Evolutionary conservation across 768 basidiomycete genomes (phyloP).

Genomic region (Cyclocybe aegerita): DNA sequence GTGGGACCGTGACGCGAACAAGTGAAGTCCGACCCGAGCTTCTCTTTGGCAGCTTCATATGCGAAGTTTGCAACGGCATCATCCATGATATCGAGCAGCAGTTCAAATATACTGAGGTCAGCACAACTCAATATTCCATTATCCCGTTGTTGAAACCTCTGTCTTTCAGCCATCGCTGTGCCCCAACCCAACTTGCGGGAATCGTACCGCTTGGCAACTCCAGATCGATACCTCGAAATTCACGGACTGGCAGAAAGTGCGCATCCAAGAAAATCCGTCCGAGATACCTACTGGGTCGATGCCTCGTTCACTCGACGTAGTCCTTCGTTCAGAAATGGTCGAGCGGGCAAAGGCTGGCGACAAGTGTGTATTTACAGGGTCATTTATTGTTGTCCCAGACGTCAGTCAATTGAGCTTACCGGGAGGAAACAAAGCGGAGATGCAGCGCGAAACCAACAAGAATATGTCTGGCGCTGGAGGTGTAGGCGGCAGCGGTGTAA

Average conservation of each 20-base stretch:
- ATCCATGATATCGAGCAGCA: slow-evolving; percentile 97
- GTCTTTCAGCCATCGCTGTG: slow-evolving; percentile 78
- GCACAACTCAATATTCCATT: slow-evolving; percentile 8
- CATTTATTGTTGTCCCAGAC: slow-evolving; percentile 98
- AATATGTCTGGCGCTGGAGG: slow-evolving; percentile 60
- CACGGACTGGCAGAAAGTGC: slow-evolving; percentile 98
- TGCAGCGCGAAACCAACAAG: slow-evolving; percentile 82
- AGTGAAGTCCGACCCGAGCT: slow-evolving; percentile 97
- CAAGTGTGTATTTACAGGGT: slow-evolving; percentile 96
- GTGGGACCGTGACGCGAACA: slow-evolving; percentile 95
- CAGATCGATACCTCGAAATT: slow-evolving; percentile 97
- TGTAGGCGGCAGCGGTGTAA: slow-evolving; percentile 80
- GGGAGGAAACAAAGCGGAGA: slow-evolving; percentile 88
- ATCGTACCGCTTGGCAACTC: slow-evolving; percentile 87
- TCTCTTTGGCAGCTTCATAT: slow-evolving; percentile 90
- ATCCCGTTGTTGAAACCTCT: slow-evolving; percentile 8
- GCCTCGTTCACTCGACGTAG: slow-evolving; percentile 96
- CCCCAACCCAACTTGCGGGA: slow-evolving; percentile 92
- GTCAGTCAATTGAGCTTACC: slow-evolving; percentile 94
- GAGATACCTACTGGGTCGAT: slow-evolving; percentile 99
- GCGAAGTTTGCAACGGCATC: slow-evolving; percentile 82
- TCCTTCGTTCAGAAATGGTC: slow-evolving; percentile 92
- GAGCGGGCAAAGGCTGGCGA: slow-evolving; percentile 99
- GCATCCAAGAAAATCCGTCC: slow-evolving; percentile 98
- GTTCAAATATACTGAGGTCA: slow-evolving; percentile 98